phyloP scores from a whole-genome alignment of 129 eudicot genomes.

The Apium graveolens region DNA sequence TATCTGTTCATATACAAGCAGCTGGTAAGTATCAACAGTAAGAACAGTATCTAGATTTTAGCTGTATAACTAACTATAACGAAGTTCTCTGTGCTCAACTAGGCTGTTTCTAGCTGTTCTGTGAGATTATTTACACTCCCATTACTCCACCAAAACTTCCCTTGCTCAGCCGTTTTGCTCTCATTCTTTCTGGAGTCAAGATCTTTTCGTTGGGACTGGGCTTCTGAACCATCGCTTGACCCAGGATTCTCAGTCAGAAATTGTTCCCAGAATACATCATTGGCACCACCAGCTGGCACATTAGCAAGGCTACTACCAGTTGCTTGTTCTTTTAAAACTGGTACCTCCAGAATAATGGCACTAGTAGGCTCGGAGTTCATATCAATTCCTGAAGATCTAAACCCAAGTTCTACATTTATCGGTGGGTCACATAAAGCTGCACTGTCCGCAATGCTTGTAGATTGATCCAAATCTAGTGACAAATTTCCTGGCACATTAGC shows the following conservation, averaged over 20 bases:
- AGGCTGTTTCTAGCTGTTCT: constrained; percentile 70
- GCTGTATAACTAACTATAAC: constrained; percentile 8
- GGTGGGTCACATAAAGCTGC: constrained; percentile 51
- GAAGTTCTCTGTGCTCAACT: constrained; percentile 57
- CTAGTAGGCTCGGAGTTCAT: constrained; percentile 46
- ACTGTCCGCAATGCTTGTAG: constrained; percentile 47
- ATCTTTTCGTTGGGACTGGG: constrained; percentile 32
- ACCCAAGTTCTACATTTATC: constrained; percentile 31
- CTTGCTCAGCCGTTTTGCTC: constrained; percentile 27
- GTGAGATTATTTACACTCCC: constrained; percentile 49
- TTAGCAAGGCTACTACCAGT: constrained; percentile 18
- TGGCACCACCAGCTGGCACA: constrained; percentile 52
- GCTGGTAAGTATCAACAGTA: background rate
- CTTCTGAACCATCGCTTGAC: constrained; percentile 36
- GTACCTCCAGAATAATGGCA: constrained; percentile 17
- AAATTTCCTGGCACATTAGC: constrained; percentile 19
- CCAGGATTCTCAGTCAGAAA: constrained; percentile 85
- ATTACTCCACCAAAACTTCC: constrained; percentile 49
- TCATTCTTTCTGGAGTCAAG: constrained; percentile 28
- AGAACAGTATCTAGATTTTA: background rate
- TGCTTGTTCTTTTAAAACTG: constrained; percentile 26
- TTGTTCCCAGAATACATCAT: constrained; percentile 90
- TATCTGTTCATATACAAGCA: background rate
- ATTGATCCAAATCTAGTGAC: constrained; percentile 43
- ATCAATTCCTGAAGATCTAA: constrained; percentile 39